phyloP scores from a whole-genome alignment of 163 green algal species.

The Prototheca wickerhamii region DNA sequence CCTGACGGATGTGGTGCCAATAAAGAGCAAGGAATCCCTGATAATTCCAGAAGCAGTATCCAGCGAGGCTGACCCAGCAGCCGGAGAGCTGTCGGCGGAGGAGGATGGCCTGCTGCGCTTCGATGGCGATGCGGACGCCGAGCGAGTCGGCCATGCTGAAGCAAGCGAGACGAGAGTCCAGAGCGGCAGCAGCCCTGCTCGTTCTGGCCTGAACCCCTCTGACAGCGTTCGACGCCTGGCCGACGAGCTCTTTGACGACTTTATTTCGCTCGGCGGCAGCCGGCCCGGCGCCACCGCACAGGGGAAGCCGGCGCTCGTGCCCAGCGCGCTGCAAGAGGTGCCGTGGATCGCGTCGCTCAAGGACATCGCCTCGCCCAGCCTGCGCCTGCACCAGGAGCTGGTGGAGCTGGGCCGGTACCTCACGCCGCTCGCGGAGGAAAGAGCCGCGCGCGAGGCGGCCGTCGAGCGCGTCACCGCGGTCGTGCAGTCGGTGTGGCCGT shows the following conservation, averaged over 20 bases:
- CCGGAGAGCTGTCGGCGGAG: too few relatives aligned
- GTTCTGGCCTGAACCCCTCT: too few relatives aligned
- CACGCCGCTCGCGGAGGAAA: constrained; percentile 55
- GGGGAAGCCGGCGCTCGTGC: not conserved
- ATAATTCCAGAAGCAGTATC: too few relatives aligned
- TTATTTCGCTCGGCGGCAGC: constrained; percentile 5
- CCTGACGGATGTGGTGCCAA: too few relatives aligned
- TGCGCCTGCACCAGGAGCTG: constrained; percentile 58
- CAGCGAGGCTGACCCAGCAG: too few relatives aligned
- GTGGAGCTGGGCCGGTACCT: constrained; percentile 57
- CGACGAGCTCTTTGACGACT: constrained; percentile 14
- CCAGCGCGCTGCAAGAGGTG: constrained; percentile 11
- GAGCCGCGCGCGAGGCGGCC: constrained; percentile 37
- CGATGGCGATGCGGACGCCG: too few relatives aligned
- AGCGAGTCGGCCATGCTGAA: too few relatives aligned
- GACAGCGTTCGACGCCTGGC: too few relatives aligned
- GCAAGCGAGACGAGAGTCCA: too few relatives aligned
- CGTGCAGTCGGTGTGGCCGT: constrained; percentile 61
- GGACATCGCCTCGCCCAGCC: constrained; percentile 29
- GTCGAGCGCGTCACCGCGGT: constrained; percentile 50
- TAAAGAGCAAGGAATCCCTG: not conserved
- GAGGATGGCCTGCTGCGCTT: too few relatives aligned
- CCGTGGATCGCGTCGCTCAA: constrained; percentile 22
- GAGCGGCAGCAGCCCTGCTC: too few relatives aligned
- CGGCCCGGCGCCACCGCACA: not conserved